Conservation (phyloP, 164 flowering plant genomes). For the Taxillus chinensis region DNA sequence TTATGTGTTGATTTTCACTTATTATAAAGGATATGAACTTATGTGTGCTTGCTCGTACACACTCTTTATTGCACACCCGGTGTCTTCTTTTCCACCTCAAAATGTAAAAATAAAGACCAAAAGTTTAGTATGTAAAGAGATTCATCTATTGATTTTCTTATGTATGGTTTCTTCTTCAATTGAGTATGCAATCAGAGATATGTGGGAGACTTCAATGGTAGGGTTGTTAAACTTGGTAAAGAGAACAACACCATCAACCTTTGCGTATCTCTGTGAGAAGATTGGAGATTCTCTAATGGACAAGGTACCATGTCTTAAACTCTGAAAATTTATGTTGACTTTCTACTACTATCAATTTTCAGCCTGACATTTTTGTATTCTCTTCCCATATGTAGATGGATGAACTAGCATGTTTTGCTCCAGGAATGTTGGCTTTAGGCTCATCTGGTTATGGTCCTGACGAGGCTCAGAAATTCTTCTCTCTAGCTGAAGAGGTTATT, state of each 20-base stretch:
- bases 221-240: conserved; percentile 70
- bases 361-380: neutral
- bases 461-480: conserved; percentile 46
- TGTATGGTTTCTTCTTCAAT: neutral
- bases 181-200: conserved; percentile 41
- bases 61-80: too few relatives aligned
- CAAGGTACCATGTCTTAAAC: too few relatives aligned
- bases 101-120: too few relatives aligned
- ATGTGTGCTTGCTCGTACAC: too few relatives aligned
- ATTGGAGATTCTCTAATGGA: conserved; percentile 45
- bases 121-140: neutral
- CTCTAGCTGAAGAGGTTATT: conserved; percentile 90
- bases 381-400: conserved; percentile 67
- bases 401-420: conserved; percentile 98
- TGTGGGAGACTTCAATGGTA: conserved; percentile 99
- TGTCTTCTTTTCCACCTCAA: too few relatives aligned
- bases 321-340: too few relatives aligned
- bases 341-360: too few relatives aligned
- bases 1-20: too few relatives aligned
- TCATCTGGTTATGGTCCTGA: conserved; percentile 75
- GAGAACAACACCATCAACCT: conserved; percentile 80
- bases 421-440: conserved; percentile 97
- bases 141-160: neutral
- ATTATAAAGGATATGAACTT: too few relatives aligned
- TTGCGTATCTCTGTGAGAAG: conserved; percentile 87